Conservation (phyloP, 805 yeast species). For the Komagataella pseudopastoris region DNA sequence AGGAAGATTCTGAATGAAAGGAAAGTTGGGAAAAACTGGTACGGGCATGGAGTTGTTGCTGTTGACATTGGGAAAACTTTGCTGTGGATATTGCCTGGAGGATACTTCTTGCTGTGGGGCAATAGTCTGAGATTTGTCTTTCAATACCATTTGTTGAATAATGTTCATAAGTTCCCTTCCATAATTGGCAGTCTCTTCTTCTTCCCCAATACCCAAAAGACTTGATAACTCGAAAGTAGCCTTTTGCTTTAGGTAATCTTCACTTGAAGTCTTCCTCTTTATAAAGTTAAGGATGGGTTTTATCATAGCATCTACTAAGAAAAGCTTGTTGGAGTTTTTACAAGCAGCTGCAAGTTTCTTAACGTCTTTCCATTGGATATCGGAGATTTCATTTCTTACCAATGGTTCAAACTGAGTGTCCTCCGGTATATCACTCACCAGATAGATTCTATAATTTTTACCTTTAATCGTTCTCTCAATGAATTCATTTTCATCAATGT, state of each 20-base stretch:
- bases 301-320: constrained; percentile 32
- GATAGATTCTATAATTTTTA: constrained; percentile 74
- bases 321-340: constrained; percentile 20
- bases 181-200: constrained; percentile 35
- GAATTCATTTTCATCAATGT: constrained; percentile 55
- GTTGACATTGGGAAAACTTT: constrained; percentile 1
- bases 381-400: constrained; percentile 79
- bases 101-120: constrained; percentile 1
- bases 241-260: constrained; percentile 42
- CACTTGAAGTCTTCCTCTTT: constrained; percentile 30
- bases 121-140: constrained; percentile 11
- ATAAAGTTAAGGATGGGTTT: constrained; percentile 44
- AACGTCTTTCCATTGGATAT: constrained; percentile 68
- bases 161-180: constrained; percentile 66
- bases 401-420: constrained; percentile 62
- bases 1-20: constrained; percentile 3
- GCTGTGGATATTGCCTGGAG: constrained; percentile 1
- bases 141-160: constrained; percentile 31
- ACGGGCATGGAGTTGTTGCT: constrained; percentile 2
- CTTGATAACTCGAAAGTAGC: constrained; percentile 57
- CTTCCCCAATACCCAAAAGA: constrained; percentile 41
- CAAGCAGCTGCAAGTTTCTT: constrained; percentile 24
- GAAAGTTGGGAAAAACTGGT: constrained; percentile 2
- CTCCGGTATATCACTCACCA: constrained; percentile 69
- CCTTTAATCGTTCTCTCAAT: constrained; percentile 74